These are phyloP conservation scores for Camelina laxa DNA, from an alignment of 345 rosid genomes.

Conservation along the genomic window DNA sequence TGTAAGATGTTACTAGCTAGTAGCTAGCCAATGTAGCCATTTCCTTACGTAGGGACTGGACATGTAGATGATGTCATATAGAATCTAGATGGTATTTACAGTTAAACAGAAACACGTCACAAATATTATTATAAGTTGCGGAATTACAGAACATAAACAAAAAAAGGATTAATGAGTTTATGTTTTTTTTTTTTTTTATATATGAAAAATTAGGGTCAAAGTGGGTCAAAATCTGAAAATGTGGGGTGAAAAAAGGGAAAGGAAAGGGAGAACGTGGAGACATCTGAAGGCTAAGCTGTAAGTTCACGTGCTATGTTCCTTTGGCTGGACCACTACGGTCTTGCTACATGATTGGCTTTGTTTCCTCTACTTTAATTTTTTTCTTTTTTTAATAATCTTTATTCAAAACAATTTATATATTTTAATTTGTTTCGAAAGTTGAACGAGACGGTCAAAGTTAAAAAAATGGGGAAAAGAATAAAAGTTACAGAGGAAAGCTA, in stretches of 20 bases:
- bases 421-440: background rate
- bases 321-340: conserved; percentile 54
- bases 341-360: conserved; percentile 52
- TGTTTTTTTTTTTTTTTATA: too few relatives aligned
- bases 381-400: background rate
- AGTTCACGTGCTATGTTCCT: conserved; percentile 68
- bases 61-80: conserved; percentile 35
- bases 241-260: conserved; percentile 26
- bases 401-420: background rate
- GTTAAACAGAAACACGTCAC: background rate
- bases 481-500: conserved; percentile 39
- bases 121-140: background rate
- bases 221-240: conserved; percentile 35
- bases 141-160: background rate
- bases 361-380: conserved; percentile 1
- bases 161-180: background rate
- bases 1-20: conserved; percentile 12
- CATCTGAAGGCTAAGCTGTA: conserved; percentile 53
- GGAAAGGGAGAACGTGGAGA: conserved; percentile 43
- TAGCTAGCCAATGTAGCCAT: background rate
- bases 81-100: conserved; percentile 27
- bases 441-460: conserved; percentile 30
- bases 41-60: conserved; percentile 20
- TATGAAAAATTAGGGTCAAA: conserved; percentile 35
- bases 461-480: conserved; percentile 2